Base-by-base conservation (phyloP, 2,329 filamentous ascomycete species). In the Alternaria gansuensis region DNA sequence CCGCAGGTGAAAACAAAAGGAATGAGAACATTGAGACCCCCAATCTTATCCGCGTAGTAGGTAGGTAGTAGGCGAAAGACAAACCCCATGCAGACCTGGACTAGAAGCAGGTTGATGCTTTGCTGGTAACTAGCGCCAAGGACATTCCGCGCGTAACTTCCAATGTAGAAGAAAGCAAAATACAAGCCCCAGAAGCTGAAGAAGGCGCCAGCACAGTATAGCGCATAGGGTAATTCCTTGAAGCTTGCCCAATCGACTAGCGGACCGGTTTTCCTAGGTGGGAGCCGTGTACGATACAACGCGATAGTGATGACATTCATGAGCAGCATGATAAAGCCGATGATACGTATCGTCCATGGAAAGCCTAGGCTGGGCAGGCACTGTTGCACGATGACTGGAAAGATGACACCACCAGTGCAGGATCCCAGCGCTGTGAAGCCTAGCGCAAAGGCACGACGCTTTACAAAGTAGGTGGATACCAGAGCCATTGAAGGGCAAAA, bases 301-400 rank as follows among this genome's bases (percentile, higher is more conserved):
- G 75, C 6, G 63, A 75, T 56, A 67, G 64, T 48, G 67, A 76
- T 45, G 71, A 62, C 24, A 57, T 69, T 57, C 70, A 74, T 78
- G 0, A 75, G 79, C 3, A 88, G 67, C 21, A 86, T 84, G 26
- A 90, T 81, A 53, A 90, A 83, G 0, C 85, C 88, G 46, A 89
- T 81, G 1, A 84, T 83, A 0, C 87, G 80, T 36, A 88, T 82
- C 0, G 88, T 88, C 86, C 87, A 90, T 0, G 81, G 80, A 66
- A 89, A 90, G n/a, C 72, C 73, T 23, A 74, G 36, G 11, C 52
- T 64, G 24, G 71, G 70, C 10, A 75, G 56, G 26, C 70, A 73
- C 53, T 74, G 68, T 53, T 73, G 70, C 13, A 70, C 72, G 26
- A 75, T 69, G n/a, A 75, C 58, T 21, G 73, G 73, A 28, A 75